A percentile compares a stretch with the other conserved stretches of the same genome.
phyloP scores from a whole-genome alignment of 1,284 basidiomycete species.

The Boletus semigastroideus region DNA sequence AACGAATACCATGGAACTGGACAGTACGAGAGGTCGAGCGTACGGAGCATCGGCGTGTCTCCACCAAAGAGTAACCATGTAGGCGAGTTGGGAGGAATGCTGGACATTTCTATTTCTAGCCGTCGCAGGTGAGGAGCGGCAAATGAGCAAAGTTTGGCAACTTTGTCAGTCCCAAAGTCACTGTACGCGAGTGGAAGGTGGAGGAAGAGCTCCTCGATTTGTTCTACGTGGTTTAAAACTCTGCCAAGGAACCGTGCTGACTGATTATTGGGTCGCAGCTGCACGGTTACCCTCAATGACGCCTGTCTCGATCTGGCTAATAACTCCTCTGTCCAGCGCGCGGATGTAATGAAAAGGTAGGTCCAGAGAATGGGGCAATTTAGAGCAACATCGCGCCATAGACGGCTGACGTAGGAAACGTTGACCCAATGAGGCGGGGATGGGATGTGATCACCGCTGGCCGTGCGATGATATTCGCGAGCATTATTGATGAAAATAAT shows the following conservation, averaged over 20 bases:
- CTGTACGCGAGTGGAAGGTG: too few relatives aligned
- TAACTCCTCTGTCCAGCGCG: slow-evolving; percentile 32
- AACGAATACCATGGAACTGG: background rate
- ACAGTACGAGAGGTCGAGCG: background rate
- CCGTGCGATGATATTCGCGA: background rate
- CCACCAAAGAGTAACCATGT: slow-evolving; percentile 1
- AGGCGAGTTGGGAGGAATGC: too few relatives aligned
- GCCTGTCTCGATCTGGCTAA: slow-evolving; percentile 33
- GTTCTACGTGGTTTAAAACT: background rate
- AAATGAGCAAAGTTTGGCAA: slow-evolving; percentile 1
- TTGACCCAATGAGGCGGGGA: background rate
- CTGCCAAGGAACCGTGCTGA: background rate
- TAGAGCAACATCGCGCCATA: background rate
- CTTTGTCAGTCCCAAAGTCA: too few relatives aligned
- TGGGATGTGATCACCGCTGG: background rate
- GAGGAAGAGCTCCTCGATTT: slow-evolving; percentile 3
- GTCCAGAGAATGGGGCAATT: slow-evolving; percentile 29
- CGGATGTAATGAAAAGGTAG: slow-evolving; percentile 19
- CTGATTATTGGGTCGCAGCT: slow-evolving; percentile 8
- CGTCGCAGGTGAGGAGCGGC: slow-evolving; percentile 3
- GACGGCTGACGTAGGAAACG: background rate
- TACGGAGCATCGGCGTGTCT: slow-evolving; percentile 9
- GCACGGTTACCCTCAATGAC: slow-evolving; percentile 15
- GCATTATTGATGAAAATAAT: background rate
- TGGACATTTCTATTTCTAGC: background rate